Percentiles rank a stretch among this genome's conserved stretches.
Evolutionary conservation across 2,329 filamentous ascomycete species (phyloP).

Genomic region (Podosphaera aphanis): DNA sequence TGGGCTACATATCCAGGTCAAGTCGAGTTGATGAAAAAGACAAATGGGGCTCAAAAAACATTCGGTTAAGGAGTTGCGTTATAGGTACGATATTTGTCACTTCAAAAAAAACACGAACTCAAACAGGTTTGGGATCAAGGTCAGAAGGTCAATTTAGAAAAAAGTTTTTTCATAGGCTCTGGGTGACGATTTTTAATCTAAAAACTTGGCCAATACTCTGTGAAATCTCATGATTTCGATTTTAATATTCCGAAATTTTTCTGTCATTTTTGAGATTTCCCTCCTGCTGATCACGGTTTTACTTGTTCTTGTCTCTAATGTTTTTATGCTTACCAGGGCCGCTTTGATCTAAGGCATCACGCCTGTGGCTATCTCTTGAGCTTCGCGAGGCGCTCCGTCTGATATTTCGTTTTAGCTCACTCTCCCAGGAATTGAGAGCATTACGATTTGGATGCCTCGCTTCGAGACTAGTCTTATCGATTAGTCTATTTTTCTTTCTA

Average conservation of each 20-base stretch:
- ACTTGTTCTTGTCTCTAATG: too few relatives aligned
- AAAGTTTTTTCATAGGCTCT: too few relatives aligned
- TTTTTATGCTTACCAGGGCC: slow-evolving; percentile 8
- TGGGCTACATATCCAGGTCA: background rate
- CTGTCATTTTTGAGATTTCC: background rate
- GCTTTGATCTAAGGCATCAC: slow-evolving; percentile 5
- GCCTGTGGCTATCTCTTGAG: slow-evolving; percentile 4
- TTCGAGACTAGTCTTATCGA: slow-evolving; percentile 21
- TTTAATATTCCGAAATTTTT: background rate
- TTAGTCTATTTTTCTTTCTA: slow-evolving; percentile 31
- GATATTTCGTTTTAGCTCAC: slow-evolving; percentile 6
- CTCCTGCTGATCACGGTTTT: background rate
- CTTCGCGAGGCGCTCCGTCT: slow-evolving; percentile 8
- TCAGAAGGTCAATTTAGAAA: too few relatives aligned
- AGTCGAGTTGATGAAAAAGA: slow-evolving; percentile 1
- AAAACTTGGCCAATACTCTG: too few relatives aligned
- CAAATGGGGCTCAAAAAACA: background rate
- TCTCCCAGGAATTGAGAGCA: slow-evolving; percentile 8
- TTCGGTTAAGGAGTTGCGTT: background rate
- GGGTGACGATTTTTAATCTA: too few relatives aligned
- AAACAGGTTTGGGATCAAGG: too few relatives aligned
- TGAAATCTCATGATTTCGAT: too few relatives aligned
- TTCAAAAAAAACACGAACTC: too few relatives aligned
- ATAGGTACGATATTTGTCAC: too few relatives aligned
- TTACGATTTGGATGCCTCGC: slow-evolving; percentile 14